These are phyloP conservation scores for Neurospora discreta DNA, from an alignment of 495 filamentous ascomycete species.

Conservation along the genomic window DNA sequence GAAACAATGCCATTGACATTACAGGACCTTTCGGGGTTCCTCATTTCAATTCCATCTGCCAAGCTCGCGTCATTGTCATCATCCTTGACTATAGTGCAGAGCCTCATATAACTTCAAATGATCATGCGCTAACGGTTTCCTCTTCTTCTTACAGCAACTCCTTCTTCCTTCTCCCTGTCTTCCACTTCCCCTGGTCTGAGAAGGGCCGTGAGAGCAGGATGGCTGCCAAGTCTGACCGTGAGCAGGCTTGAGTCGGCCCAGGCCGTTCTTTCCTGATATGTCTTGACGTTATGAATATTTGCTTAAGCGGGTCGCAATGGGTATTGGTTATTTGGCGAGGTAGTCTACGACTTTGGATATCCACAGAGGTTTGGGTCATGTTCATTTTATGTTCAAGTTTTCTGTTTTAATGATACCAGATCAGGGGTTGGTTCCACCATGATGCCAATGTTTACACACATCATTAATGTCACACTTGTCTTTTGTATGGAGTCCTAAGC, in stretches of 20 bases:
- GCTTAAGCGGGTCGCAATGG: neutral
- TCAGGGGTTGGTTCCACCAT: neutral
- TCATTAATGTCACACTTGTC: neutral
- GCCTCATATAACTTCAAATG: conserved; percentile 2
- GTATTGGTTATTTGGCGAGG: neutral
- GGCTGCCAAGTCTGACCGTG: conserved; percentile 23
- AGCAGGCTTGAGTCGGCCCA: conserved; percentile 14
- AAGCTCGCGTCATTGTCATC: conserved; percentile 14
- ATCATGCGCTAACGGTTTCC: conserved; percentile 6
- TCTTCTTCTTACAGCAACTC: conserved; percentile 44
- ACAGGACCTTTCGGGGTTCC: neutral
- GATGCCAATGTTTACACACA: neutral
- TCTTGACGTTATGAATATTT: neutral
- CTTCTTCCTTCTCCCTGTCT: conserved; percentile 92
- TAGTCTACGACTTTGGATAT: neutral
- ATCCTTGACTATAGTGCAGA: conserved; percentile 7
- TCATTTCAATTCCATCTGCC: conserved; percentile 7
- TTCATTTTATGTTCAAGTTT: neutral
- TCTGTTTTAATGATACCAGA: neutral
- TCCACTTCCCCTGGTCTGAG: conserved; percentile 95
- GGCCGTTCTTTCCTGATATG: neutral
- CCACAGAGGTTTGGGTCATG: neutral
- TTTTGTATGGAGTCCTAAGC: neutral
- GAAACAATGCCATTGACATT: neutral
- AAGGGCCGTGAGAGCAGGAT: conserved; percentile 56